These are phyloP conservation scores for Pleurotus tuber-regium DNA, from an alignment of 768 basidiomycete species.

Conservation along the genomic window DNA sequence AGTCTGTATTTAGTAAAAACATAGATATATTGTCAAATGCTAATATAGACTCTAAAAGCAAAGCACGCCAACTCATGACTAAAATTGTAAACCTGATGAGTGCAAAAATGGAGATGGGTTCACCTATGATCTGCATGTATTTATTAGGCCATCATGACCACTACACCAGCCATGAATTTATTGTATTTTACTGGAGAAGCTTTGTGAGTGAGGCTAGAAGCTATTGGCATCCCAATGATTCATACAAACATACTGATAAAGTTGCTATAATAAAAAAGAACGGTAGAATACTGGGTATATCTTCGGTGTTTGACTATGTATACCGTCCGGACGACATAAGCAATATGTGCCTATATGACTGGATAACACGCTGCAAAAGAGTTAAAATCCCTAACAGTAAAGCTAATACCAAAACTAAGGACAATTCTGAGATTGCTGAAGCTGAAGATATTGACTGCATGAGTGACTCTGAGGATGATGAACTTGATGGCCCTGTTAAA, in stretches of 20 bases:
- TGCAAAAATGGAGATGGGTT: constrained; percentile 27
- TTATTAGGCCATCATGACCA: too few species aligned
- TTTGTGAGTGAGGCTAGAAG: constrained; percentile 17
- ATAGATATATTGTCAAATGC: background rate
- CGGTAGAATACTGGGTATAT: constrained; percentile 17
- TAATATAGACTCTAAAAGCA: constrained; percentile 6
- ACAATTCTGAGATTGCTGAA: background rate
- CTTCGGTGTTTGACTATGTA: constrained; percentile 17
- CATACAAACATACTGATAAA: constrained; percentile 16
- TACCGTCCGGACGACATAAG: too few species aligned
- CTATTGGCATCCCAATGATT: constrained; percentile 11
- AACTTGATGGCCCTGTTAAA: background rate
- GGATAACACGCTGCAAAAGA: constrained; percentile 9
- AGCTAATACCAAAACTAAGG: background rate
- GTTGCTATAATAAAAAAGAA: constrained; percentile 17
- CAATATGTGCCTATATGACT: constrained; percentile 18
- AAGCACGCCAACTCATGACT: constrained; percentile 20
- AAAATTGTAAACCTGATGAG: constrained; percentile 27
- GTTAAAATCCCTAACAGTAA: background rate
- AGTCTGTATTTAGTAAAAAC: constrained; percentile 15
- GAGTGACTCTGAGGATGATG: background rate
- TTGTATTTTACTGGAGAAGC: constrained; percentile 9
- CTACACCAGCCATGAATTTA: constrained; percentile 24
- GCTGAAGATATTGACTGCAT: background rate
- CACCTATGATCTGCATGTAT: too few species aligned